Evolutionary conservation across 768 basidiomycete genomes (phyloP), one percentile per base, ranked within the genome.

Genomic region (Podaxis sp.): DNA sequence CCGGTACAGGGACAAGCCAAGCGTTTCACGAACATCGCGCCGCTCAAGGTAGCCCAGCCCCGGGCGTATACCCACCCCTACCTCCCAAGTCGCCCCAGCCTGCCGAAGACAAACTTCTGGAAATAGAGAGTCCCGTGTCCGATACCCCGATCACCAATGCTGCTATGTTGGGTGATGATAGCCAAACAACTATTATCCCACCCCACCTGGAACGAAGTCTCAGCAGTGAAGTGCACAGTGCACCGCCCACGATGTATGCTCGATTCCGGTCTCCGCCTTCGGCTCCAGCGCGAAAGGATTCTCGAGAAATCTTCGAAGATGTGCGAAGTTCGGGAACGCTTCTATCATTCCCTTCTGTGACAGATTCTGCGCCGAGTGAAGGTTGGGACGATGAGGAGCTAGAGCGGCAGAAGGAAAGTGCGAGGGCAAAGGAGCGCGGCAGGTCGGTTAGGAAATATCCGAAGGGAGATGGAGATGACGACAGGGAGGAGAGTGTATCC

Each of bases 401-500:
- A 55, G 62, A 66, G 61, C 55, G 62, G 57, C 64, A 68, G 69
- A 62, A 35, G 77, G 78, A 10, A 71, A 77, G 21, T 79, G 82
- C 68, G 83, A 87, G 66, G 61, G 66, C 69, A 42, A 69, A 65
- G 50, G 70, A 66, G 25, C 66, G 69, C 44, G 70, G 74, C 28
- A 72, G 77, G 62, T 72, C 76, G 28, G 71, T 73, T 51, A 76
- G 78, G 68, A 74, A 73, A 46, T 84, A 86, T 61, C 81, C 82
- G 3, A 77, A 75, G 55, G 79, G 77, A n/a, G 71, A 66, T 25
- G 79, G 76, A 0, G 77, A 79, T 2, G 83, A 85, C 65, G 88
- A 89, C 55, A 68, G 70, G 52, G 88, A 88, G 59, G 88, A 89
- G 72, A 84, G 83, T 57, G 69, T 81, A 55, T 79, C 84, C 52